Percentiles rank a stretch among this genome's conserved stretches.
These are phyloP conservation scores for Vitis rupestris DNA, from an alignment of 164 flowering plant species.

Conservation along the genomic window DNA sequence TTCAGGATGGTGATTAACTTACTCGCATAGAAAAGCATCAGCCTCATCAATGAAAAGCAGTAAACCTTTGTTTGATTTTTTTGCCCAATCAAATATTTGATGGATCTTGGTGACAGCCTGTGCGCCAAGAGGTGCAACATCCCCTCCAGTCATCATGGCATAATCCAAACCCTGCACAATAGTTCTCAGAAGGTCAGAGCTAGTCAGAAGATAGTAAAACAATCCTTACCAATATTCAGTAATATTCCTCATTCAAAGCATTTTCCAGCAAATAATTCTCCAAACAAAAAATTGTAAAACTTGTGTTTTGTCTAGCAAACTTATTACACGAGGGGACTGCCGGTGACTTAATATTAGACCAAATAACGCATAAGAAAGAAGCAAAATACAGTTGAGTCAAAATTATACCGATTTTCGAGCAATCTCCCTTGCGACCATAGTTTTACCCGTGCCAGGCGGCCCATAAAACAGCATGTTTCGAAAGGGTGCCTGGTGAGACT, in stretches of 20 bases:
- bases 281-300: too few species aligned
- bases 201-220: neutral
- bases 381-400: neutral
- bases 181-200: neutral
- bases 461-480: constrained; percentile 99
- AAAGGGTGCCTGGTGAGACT: constrained; percentile 88
- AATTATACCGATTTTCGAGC: constrained; percentile 79
- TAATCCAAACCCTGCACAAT: constrained; percentile 82
- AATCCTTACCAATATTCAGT: neutral
- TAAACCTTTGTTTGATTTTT: constrained; percentile 76
- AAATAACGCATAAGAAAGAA: neutral
- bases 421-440: constrained; percentile 96
- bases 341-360: too few species aligned
- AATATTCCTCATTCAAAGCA: neutral
- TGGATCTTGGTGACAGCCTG: constrained; percentile 96
- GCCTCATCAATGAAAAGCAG: constrained; percentile 92
- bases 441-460: constrained; percentile 99
- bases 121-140: constrained; percentile 90
- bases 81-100: constrained; percentile 92
- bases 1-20: constrained; percentile 29
- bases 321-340: too few species aligned
- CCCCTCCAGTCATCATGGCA: constrained; percentile 99
- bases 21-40: constrained; percentile 97
- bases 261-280: too few species aligned
- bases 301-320: too few species aligned